Evolutionary conservation across 305 asterid genomes (phyloP), one percentile per base, ranked within the genome.

Genomic region (Euphrasia arctica): DNA sequence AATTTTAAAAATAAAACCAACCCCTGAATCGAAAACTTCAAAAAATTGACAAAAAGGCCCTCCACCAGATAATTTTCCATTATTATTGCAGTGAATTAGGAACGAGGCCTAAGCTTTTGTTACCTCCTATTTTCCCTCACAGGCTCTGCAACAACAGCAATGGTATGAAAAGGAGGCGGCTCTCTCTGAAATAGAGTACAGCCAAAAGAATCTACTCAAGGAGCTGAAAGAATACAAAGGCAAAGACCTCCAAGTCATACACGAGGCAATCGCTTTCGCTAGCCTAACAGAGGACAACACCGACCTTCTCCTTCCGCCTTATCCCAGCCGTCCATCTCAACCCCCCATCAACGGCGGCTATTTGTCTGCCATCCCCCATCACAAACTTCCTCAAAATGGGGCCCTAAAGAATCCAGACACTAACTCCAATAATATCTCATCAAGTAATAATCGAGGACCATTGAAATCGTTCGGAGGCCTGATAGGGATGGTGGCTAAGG

Each of bases 241-340:
- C 42, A 81, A 86, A 72, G 80, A 78, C 65, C 76, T 85, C 70
- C 86, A 85, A 79, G 91, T 92, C 74, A 83, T 92, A 62, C 84
- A 72, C 0, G 98, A 92, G 72, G 97, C 96, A 56, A 83, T 86
- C 60, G 72, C 91, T 64, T 92, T 92, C 59, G 97, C 95, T 9
- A 77, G 94, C 47, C 91, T 82, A 79, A 77, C 95, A 49, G 91
- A 87, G 48, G 95, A 90, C 55, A 79, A 70, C 74, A 84, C 67
- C 0, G 95, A 87, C 74, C 97, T 89, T 62, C 93, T 89, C 69
- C 98, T 92, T 55, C 98, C 98, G 15, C 98, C 98, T 3, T 92
- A 92, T 66, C 96, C 96, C 7, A 85, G 84, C 70, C 76, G 85
- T 2, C 95, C 93, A 51, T 78, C 86, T 75, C 88, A 67, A 11